Base-by-base conservation (phyloP, 2,329 filamentous ascomycete genomes). In the Colletotrichum sidae region DNA sequence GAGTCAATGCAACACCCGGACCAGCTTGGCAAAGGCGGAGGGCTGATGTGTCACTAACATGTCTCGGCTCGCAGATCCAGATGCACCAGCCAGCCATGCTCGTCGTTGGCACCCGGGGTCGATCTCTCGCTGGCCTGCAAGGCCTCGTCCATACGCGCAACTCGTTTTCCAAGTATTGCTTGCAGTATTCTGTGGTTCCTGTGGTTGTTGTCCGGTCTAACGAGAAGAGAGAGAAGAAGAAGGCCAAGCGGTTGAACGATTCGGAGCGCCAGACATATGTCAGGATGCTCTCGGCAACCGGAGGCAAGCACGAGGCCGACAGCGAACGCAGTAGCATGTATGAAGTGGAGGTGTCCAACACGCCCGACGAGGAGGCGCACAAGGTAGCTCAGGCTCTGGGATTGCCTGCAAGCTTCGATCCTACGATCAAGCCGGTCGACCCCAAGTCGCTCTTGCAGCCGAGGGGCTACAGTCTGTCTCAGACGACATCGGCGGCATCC, bases 71-170 rank as follows among this genome's bases (percentile, higher is more conserved):
- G 7, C 72, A 96, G 93, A 97, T 97, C 70, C 90, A 92, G 72
- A 90, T 97, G 67, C 95, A 97, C 77, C 92, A 97, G 74, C 94
- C 94, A 3, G 93, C 92, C 3, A 94, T 97, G 80, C 86, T 97
- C 25, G 91, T 97, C 35, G 94, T 97, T 13, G 94, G 94, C 47
- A 97, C 94, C 1, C 88, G 92, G 71, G 94, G 94, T 50, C 88
- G 93, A 59, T 95, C 91, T 42, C 84, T 97, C 2, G 93, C 93
- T 39, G 93, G 94, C 34, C 90, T 97, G 62, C 94, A 97, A 75
- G 92, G 93, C 52, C 83, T 97, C 37, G 86, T 97, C 46, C 93
- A 92, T 53, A 86, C 85, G 38, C 81, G 85, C 47, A 96, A 93
- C 69, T 96, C 92, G 0, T 94, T 97, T 49, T 96, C 93, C 34